Evolutionary conservation across 2,329 filamentous ascomycete species (phyloP).

Genomic region (Colletotrichum zoysiae): DNA sequence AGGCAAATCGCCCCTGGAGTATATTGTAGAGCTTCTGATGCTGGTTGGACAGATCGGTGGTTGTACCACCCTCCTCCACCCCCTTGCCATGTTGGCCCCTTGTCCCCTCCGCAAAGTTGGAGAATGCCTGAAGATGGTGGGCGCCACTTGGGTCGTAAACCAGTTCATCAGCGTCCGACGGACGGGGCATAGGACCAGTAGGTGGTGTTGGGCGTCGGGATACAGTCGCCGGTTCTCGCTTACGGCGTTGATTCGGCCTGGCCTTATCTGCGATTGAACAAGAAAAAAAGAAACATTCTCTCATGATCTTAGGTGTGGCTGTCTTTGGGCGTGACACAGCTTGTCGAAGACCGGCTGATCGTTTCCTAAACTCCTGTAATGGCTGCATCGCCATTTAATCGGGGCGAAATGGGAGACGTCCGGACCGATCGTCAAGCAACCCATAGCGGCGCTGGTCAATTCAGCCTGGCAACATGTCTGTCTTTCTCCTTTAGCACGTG

Average conservation of each 20-base stretch:
- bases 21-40: slow-evolving; percentile 16
- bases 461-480: neutral
- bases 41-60: slow-evolving; percentile 35
- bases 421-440: slow-evolving; percentile 3
- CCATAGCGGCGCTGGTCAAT: neutral
- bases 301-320: neutral
- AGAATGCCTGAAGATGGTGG: slow-evolving; percentile 11
- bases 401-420: slow-evolving; percentile 6
- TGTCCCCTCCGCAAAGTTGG: slow-evolving; percentile 9
- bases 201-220: neutral
- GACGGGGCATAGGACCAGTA: neutral
- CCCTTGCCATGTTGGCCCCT: slow-evolving; percentile 13
- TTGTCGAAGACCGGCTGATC: slow-evolving; percentile 27
- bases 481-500: slow-evolving; percentile 12
- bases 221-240: slow-evolving; percentile 27
- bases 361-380: neutral
- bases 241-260: neutral
- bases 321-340: slow-evolving; percentile 6
- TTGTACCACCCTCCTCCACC: slow-evolving; percentile 31
- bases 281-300: too few relatives aligned
- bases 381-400: slow-evolving; percentile 34
- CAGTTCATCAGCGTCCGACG: slow-evolving; percentile 22
- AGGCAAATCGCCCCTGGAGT: slow-evolving; percentile 23
- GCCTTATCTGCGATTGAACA: neutral
- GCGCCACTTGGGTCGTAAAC: slow-evolving; percentile 24